These are phyloP conservation scores for Flueggea neowawraea DNA, from an alignment of 441 rosid species.

Conservation along the genomic window DNA sequence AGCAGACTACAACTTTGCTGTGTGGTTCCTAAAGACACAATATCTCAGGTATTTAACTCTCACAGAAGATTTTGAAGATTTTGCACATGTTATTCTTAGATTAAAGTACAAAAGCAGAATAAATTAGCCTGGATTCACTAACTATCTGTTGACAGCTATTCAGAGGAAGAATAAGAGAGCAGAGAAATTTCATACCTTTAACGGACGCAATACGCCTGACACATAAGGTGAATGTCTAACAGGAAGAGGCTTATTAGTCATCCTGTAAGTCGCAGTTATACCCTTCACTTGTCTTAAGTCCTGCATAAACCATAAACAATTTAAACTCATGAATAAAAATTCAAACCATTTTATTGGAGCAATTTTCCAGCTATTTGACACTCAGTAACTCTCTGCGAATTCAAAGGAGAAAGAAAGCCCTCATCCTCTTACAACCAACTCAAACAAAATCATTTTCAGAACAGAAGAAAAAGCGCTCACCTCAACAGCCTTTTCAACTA, in stretches of 20 bases:
- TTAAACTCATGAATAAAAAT: constrained; percentile 1
- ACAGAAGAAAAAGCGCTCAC: constrained; percentile 31
- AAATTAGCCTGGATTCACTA: too few relatives aligned
- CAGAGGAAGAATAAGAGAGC: background rate
- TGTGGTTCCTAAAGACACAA: too few relatives aligned
- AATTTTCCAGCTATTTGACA: background rate
- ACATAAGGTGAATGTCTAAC: constrained; percentile 91
- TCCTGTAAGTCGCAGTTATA: constrained; percentile 82
- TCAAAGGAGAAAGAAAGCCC: constrained; percentile 4
- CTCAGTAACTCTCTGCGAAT: background rate
- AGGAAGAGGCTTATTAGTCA: constrained; percentile 96
- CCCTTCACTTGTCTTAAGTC: constrained; percentile 89
- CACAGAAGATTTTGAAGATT: too few relatives aligned
- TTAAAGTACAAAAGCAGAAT: too few relatives aligned
- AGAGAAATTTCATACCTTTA: constrained; percentile 43
- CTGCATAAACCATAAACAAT: constrained; percentile 33
- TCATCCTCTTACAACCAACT: constrained; percentile 10
- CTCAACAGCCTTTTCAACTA: constrained; percentile 92
- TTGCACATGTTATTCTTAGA: too few relatives aligned
- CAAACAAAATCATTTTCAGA: background rate
- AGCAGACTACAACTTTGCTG: too few relatives aligned
- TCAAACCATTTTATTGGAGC: background rate
- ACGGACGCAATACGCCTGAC: constrained; percentile 68
- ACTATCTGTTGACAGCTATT: background rate
- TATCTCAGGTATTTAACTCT: too few relatives aligned